These are phyloP conservation scores for Puya raimondii DNA, from an alignment of 176 grass and related monocot species.

Conservation along the genomic window DNA sequence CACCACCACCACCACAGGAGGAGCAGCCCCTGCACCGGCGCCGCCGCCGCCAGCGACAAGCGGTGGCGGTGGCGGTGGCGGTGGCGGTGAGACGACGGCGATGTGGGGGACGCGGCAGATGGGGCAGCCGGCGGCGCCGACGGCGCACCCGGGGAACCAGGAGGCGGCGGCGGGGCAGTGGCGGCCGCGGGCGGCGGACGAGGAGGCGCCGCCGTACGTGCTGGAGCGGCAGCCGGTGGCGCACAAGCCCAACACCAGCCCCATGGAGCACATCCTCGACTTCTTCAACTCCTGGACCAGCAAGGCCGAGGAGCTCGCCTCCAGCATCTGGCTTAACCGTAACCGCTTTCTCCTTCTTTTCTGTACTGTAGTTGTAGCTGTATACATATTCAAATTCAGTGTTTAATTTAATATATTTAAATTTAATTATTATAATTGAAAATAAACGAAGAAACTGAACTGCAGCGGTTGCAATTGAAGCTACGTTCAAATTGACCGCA, in stretches of 20 bases:
- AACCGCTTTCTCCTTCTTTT: conserved; percentile 12
- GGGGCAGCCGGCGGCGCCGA: conserved; percentile 55
- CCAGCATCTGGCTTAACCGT: conserved; percentile 83
- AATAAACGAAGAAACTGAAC: too few species aligned
- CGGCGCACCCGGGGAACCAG: conserved; percentile 74
- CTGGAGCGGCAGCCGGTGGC: conserved; percentile 26
- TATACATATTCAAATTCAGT: too few species aligned
- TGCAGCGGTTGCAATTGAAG: too few species aligned
- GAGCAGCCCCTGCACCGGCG: conserved; percentile 4
- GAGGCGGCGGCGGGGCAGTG: conserved; percentile 42
- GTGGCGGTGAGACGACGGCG: conserved; percentile 8
- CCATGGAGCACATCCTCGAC: conserved; percentile 80
- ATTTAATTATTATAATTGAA: too few species aligned
- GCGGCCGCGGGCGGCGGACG: conserved; percentile 40
- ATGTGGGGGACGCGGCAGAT: conserved; percentile 75
- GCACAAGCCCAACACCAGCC: conserved; percentile 27
- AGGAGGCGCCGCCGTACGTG: conserved; percentile 70
- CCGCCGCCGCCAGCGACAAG: background rate
- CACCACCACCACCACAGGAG: too few species aligned
- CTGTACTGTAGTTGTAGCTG: background rate
- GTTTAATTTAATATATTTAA: too few species aligned
- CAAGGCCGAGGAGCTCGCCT: conserved; percentile 74
- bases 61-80: background rate
- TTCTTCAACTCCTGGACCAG: conserved; percentile 86
- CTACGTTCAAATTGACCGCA: too few species aligned